Conservation (phyloP, 495 filamentous ascomycete genomes). For the Aspergillus avenaceus region DNA sequence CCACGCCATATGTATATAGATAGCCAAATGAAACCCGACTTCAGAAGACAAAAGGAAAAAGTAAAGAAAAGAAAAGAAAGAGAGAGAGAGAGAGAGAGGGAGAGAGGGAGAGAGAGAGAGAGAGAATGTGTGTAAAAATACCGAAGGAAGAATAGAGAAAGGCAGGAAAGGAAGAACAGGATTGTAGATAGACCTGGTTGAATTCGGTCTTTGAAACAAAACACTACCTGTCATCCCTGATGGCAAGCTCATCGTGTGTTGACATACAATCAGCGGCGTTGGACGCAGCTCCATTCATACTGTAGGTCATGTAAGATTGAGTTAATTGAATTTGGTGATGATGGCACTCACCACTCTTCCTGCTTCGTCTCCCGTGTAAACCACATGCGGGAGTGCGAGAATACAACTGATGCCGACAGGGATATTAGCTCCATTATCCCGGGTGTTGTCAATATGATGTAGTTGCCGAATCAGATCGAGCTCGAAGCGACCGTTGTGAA, state of each 20-base stretch:
- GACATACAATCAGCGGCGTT: constrained; percentile 37
- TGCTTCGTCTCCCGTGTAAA: constrained; percentile 92
- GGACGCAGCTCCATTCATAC: constrained; percentile 91
- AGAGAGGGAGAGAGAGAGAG: not conserved
- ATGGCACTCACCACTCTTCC: constrained; percentile 65
- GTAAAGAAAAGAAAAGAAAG: not conserved
- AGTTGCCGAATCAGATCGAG: constrained; percentile 68
- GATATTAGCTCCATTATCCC: constrained; percentile 71
- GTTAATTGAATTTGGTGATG: not conserved
- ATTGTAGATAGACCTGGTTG: not conserved
- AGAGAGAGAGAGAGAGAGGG: not conserved
- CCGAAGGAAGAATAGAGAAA: not conserved
- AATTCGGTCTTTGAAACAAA: too few relatives aligned
- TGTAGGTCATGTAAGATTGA: constrained; percentile 29
- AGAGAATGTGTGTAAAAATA: not conserved
- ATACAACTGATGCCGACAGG: constrained; percentile 83
- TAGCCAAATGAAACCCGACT: not conserved
- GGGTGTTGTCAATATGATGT: constrained; percentile 72
- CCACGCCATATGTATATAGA: not conserved
- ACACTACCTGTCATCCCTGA: not conserved
- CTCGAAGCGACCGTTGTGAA: constrained; percentile 50
- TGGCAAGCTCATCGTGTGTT: not conserved
- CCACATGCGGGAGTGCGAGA: constrained; percentile 71
- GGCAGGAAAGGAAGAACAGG: not conserved
- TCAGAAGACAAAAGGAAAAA: not conserved